Evolutionary conservation across 164 flowering plant species (phyloP).

Genomic region (Vitis rupestris): DNA sequence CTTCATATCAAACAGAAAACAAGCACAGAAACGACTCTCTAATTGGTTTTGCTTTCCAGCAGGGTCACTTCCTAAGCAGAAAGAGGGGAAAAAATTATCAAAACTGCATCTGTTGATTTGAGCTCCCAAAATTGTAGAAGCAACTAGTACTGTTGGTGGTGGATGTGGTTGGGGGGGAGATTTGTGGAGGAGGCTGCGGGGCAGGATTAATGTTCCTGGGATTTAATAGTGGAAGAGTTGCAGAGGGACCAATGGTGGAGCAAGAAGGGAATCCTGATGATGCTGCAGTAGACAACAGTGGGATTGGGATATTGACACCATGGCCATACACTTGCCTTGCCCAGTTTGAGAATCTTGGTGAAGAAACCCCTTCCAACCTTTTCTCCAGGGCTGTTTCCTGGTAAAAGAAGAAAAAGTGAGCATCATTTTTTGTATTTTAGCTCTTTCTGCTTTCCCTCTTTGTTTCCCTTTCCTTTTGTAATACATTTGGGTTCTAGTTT

Average conservation of each 20-base stretch:
- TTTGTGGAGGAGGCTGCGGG: conserved; percentile 5
- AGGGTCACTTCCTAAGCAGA: too few species aligned
- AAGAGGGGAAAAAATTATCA: not conserved
- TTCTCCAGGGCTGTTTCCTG: conserved; percentile 41
- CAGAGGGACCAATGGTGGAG: conserved; percentile 24
- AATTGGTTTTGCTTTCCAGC: too few species aligned
- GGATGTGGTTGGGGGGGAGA: not conserved
- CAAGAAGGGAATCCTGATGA: conserved; percentile 91
- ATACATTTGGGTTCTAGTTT: too few species aligned
- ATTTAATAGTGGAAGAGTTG: conserved; percentile 23
- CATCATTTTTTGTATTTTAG: too few species aligned
- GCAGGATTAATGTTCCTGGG: conserved; percentile 7
- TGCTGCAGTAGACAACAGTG: conserved; percentile 70
- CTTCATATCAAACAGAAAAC: too few species aligned
- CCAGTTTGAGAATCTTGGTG: conserved; percentile 35
- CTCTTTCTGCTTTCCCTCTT: too few species aligned
- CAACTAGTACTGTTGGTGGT: conserved; percentile 10
- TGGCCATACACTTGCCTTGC: conserved; percentile 43
- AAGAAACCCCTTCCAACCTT: conserved; percentile 20
- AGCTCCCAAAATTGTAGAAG: conserved; percentile 11
- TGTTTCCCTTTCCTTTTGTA: too few species aligned
- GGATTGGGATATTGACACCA: conserved; percentile 21
- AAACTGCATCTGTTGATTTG: not conserved
- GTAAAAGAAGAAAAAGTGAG: not conserved
- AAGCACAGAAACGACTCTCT: too few species aligned